Evolutionary conservation across 1,284 basidiomycete genomes (phyloP), one percentile per base, ranked within the genome.

Genomic region (Xanthoconium separans): DNA sequence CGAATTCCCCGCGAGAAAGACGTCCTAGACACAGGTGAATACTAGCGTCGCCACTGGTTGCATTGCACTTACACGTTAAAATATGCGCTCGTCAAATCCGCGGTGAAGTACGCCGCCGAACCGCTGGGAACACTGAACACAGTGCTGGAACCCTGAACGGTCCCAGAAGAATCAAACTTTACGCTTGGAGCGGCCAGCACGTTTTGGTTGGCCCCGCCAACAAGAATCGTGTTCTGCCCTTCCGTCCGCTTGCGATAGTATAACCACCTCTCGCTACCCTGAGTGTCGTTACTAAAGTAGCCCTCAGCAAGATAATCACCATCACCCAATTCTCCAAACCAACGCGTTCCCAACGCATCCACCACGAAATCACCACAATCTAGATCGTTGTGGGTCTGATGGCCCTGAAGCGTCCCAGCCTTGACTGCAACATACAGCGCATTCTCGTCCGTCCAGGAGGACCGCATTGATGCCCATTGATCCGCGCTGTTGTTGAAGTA

Each of bases 221-320:
- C 81, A 51, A 95, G 65, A 58, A 99, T 80, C 3, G 93, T 95
- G 80, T 99, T 99, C 77, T 99, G 97, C 13, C 96, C 96, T 72
- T 95, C 91, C 2, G 95, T 98, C 70, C 87, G 84, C 81, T 96
- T 98, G 70, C 95, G 86, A 81, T 97, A 99, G 75, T 95, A 97
- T 58, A 81, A 64, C 95, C 95, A 98, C 58, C 95, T 82, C 18
- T 76, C 68, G 42, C 85, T 81, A 54, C 78, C 72, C 70, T 94
- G 91, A 0, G 68, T 65, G 61, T 91, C 90, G 58, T 69, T 82
- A 50, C 71, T 76, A 76, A 95, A 96, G 76, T 95, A 95, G 31
- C 73, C 70, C 6, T 71, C 65, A 5, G 89, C 80, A 37, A 82
- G 74, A 71, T 98, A 98, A 72, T 98, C 84, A 33, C 82, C 94